A percentile compares a stretch with the other conserved stretches of the same genome.
Evolutionary conservation across 768 basidiomycete species (phyloP).

Genomic region (Ephemerocybe angulata): DNA sequence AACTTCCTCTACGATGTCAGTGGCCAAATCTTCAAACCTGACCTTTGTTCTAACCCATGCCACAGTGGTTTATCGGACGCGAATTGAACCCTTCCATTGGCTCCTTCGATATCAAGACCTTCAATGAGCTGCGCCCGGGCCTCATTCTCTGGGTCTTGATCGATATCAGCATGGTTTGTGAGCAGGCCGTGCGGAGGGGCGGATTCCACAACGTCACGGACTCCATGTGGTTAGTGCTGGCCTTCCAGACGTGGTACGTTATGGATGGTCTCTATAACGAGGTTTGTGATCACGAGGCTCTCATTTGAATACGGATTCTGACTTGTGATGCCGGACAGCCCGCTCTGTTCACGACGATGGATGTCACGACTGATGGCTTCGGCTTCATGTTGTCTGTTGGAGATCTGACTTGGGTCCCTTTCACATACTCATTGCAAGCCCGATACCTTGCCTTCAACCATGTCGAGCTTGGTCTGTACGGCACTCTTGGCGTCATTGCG

Average conservation of each 20-base stretch:
- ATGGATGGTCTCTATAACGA: conserved; percentile 88
- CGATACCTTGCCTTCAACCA: conserved; percentile 92
- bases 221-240: conserved; percentile 85
- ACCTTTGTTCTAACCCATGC: background rate
- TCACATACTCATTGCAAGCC: conserved; percentile 90
- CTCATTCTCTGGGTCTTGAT: conserved; percentile 90
- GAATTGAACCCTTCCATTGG: conserved; percentile 88
- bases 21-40: conserved; percentile 9
- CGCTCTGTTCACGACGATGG: conserved; percentile 92
- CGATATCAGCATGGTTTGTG: conserved; percentile 87
- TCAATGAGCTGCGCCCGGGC: conserved; percentile 85
- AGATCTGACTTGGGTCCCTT: conserved; percentile 91
- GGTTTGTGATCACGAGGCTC: conserved; percentile 36
- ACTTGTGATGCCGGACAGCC: conserved; percentile 41
- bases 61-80: conserved; percentile 89
- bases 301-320: background rate
- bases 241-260: conserved; percentile 87
- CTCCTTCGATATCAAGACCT: conserved; percentile 62
- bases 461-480: conserved; percentile 65
- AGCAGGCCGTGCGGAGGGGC: conserved; percentile 82
- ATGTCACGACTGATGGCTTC: conserved; percentile 96
- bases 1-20: conserved; percentile 87
- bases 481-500: conserved; percentile 53
- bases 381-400: conserved; percentile 98
- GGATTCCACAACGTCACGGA: conserved; percentile 68